These are phyloP conservation scores for Cystobasidiaceae sp. DNA, from an alignment of 1,284 basidiomycete species.

Conservation along the genomic window DNA sequence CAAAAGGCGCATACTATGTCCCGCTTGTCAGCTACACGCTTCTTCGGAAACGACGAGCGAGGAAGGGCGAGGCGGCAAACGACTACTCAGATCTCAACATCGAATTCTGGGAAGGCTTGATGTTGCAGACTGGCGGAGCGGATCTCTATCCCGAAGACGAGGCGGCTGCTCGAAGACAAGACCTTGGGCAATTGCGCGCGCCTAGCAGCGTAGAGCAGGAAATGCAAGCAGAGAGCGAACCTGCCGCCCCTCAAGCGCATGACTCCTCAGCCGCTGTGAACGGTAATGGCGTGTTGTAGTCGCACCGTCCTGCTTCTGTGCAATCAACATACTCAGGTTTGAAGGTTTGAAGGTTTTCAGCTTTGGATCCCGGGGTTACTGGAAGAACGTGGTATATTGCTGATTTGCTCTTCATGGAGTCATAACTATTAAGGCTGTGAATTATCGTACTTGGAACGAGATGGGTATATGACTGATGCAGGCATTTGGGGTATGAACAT, in stretches of 20 bases:
- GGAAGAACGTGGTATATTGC: no score
- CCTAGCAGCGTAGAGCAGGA: not conserved
- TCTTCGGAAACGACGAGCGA: slow-evolving; percentile 23
- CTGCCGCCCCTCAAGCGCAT: not conserved
- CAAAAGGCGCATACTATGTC: slow-evolving; percentile 25
- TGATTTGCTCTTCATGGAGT: no score
- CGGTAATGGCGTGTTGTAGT: not conserved
- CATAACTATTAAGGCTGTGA: no score
- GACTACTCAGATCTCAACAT: slow-evolving; percentile 26
- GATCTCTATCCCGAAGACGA: slow-evolving; percentile 18
- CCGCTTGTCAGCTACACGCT: slow-evolving; percentile 17
- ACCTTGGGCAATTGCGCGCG: not conserved
- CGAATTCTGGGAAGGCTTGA: slow-evolving; percentile 24
- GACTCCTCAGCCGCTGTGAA: not conserved
- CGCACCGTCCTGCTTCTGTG: not conserved
- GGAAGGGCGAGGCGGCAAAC: slow-evolving; percentile 25
- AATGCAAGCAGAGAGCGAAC: not conserved
- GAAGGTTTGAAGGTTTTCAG: not conserved
- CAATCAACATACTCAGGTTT: not conserved
- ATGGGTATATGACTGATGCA: no score
- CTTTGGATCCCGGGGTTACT: not conserved
- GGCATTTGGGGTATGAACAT: no score
- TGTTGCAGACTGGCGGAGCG: slow-evolving; percentile 11
- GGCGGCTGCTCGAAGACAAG: slow-evolving; percentile 8
- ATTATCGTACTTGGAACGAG: no score